These are phyloP conservation scores for Lyophyllum atratum DNA, from an alignment of 768 basidiomycete species.

Conservation along the genomic window DNA sequence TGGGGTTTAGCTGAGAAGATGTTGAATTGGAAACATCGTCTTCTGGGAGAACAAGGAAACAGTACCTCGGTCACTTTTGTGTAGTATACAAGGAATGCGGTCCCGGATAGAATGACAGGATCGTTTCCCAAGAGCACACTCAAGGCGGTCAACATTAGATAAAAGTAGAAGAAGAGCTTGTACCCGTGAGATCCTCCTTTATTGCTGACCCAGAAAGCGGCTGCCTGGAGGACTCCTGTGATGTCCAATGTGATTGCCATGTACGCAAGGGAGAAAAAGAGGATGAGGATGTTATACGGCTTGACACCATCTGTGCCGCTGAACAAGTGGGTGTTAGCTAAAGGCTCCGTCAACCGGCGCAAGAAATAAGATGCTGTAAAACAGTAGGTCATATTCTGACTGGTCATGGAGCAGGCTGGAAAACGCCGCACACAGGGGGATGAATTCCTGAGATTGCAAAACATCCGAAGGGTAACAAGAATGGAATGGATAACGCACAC, in stretches of 20 bases:
- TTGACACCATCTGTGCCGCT: slow-evolving; percentile 62
- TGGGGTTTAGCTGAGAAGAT: slow-evolving; percentile 40
- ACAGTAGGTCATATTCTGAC: too few species aligned
- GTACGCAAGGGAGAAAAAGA: slow-evolving; percentile 92
- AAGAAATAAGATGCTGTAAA: neutral
- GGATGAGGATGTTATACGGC: slow-evolving; percentile 90
- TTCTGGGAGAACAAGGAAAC: neutral
- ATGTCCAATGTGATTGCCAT: slow-evolving; percentile 90
- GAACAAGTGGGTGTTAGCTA: neutral
- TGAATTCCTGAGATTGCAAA: neutral
- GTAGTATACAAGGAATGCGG: slow-evolving; percentile 88
- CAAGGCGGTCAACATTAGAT: slow-evolving; percentile 74
- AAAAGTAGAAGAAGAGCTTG: slow-evolving; percentile 79
- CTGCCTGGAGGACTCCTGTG: slow-evolving; percentile 73
- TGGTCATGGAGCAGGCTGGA: too few species aligned
- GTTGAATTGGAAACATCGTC: slow-evolving; percentile 1
- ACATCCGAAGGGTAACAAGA: neutral
- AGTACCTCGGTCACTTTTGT: slow-evolving; percentile 60
- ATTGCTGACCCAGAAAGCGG: slow-evolving; percentile 88
- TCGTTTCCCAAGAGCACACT: slow-evolving; percentile 91
- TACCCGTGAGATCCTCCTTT: slow-evolving; percentile 74
- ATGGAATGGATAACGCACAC: slow-evolving; percentile 36
- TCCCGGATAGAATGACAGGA: slow-evolving; percentile 90
- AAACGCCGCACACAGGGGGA: too few species aligned
- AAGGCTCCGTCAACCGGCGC: neutral